Evolutionary conservation across 176 grass and related monocot genomes (phyloP).

Genomic region (Bolboschoenus planiculmis): DNA sequence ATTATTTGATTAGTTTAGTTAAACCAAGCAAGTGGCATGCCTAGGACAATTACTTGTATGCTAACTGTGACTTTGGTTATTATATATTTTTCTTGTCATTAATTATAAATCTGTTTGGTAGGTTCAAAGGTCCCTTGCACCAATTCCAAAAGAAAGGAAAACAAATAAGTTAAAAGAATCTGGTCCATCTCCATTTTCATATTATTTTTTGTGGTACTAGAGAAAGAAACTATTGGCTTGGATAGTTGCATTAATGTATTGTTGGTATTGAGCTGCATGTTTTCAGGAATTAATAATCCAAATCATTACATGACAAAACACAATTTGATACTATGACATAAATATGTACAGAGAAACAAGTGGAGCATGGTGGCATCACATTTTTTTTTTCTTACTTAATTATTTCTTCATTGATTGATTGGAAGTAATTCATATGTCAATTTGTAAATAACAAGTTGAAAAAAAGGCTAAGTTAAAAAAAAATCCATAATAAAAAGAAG

Average conservation of each 20-base stretch:
- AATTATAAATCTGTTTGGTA: slow-evolving; percentile 1
- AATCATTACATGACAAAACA: neutral
- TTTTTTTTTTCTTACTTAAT: neutral
- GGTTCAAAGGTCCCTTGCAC: neutral
- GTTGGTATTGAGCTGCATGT: neutral
- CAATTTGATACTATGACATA: neutral
- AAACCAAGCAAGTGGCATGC: neutral
- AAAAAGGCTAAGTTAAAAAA: neutral
- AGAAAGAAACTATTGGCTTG: neutral
- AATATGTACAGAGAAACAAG: too few relatives aligned
- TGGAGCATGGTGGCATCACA: too few relatives aligned
- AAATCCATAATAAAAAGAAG: neutral
- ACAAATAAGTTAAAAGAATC: neutral
- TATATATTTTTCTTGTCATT: neutral
- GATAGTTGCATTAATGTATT: neutral
- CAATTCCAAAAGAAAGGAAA: neutral
- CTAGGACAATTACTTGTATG: neutral
- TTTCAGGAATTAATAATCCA: neutral
- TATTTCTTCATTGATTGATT: neutral
- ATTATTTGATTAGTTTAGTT: neutral
- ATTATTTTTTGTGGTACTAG: neutral
- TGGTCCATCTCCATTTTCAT: neutral
- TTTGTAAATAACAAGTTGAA: neutral
- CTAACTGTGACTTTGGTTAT: neutral
- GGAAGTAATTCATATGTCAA: neutral